A percentile compares a stretch with the other conserved stretches of the same genome.
Evolutionary conservation across 2,329 filamentous ascomycete genomes (phyloP).

Genomic region (Penicillium aurantiogriseum): DNA sequence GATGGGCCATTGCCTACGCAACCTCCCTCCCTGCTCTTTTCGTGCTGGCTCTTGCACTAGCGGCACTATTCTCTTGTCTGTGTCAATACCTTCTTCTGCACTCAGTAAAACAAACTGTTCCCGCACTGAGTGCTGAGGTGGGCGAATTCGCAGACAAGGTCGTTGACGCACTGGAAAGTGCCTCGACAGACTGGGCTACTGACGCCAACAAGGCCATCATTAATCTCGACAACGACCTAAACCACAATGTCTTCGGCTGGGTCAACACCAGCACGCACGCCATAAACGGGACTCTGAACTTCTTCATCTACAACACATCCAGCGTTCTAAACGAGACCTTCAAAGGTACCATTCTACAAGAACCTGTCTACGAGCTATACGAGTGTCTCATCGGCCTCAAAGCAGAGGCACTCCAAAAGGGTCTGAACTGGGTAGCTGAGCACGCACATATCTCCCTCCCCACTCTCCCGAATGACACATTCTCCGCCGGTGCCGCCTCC

Average conservation of each 20-base stretch:
- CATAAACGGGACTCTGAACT: constrained; percentile 80
- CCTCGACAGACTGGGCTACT: constrained; percentile 72
- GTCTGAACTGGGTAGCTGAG: constrained; percentile 89
- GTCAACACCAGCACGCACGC: constrained; percentile 79
- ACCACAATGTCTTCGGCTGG: constrained; percentile 80
- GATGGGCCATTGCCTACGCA: constrained; percentile 85
- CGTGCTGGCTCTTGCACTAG: constrained; percentile 75
- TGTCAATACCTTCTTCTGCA: constrained; percentile 79
- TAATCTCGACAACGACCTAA: constrained; percentile 68
- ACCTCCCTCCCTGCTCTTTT: constrained; percentile 84
- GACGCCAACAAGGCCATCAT: constrained; percentile 72
- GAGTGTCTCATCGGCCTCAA: constrained; percentile 88
- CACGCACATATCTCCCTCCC: constrained; percentile 82
- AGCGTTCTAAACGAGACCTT: constrained; percentile 73
- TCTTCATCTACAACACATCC: constrained; percentile 75
- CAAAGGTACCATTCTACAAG: constrained; percentile 74
- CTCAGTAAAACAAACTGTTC: constrained; percentile 71
- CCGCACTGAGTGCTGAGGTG: constrained; percentile 70
- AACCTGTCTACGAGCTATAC: constrained; percentile 75
- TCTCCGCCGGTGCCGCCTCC: constrained; percentile 72
- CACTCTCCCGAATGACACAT: constrained; percentile 72
- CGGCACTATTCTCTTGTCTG: constrained; percentile 77
- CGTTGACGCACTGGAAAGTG: constrained; percentile 67
- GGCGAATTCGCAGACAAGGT: constrained; percentile 77
- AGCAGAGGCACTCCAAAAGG: constrained; percentile 77